phyloP scores from a whole-genome alignment of 495 filamentous ascomycete species.

The Penicillium steckii region DNA sequence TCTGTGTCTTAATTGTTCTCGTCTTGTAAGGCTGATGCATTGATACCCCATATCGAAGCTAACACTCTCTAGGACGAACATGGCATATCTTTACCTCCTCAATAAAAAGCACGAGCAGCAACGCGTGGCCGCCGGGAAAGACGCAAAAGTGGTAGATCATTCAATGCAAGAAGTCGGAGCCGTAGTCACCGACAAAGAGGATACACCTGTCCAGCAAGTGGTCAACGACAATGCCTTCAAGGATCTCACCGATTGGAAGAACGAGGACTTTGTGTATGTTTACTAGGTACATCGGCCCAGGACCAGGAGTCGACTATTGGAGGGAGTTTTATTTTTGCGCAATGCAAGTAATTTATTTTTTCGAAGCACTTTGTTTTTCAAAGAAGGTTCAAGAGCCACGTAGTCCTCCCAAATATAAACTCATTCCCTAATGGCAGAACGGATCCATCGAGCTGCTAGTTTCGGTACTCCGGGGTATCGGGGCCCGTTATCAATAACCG shows the following conservation, averaged over 20 bases:
- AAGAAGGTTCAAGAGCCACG: no score
- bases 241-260: conserved; percentile 54
- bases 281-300: conserved; percentile 37
- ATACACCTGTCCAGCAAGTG: conserved; percentile 38
- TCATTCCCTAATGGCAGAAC: not conserved
- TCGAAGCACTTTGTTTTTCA: no score
- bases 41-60: not conserved
- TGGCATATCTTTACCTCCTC: conserved; percentile 43
- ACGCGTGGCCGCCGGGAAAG: conserved; percentile 51
- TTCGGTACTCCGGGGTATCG: not conserved
- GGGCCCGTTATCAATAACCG: conserved; percentile 3
- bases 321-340: not conserved
- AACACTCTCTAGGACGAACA: conserved; percentile 27
- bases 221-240: conserved; percentile 51
- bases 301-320: not conserved
- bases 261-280: conserved; percentile 61
- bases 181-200: conserved; percentile 39
- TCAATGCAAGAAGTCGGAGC: conserved; percentile 42
- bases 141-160: conserved; percentile 36
- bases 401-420: not conserved
- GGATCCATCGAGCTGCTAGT: not conserved
- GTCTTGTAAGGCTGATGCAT: conserved; percentile 27
- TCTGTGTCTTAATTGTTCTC: conserved; percentile 51
- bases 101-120: conserved; percentile 52
- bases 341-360: no score